Evolutionary conservation across 306 rosid genomes (phyloP).

Genomic region (Benincasa hispida): DNA sequence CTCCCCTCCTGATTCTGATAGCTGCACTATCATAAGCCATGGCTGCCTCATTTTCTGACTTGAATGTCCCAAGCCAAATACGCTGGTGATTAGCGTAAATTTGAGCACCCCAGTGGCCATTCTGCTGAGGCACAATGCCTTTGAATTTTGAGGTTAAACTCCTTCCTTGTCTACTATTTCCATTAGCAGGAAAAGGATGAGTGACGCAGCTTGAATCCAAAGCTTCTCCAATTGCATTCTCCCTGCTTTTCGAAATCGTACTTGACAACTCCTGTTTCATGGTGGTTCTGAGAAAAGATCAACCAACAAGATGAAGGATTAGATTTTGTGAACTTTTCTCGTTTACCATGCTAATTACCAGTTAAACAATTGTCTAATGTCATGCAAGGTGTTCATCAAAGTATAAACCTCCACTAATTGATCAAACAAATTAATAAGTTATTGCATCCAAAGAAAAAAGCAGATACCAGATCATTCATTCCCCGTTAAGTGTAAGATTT

Average conservation of each 20-base stretch:
- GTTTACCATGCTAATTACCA: not conserved
- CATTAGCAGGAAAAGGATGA: not conserved
- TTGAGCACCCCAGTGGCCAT: slow-evolving; percentile 91
- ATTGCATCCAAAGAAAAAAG: not conserved
- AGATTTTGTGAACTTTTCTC: not conserved
- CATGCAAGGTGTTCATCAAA: not conserved
- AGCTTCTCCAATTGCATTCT: not conserved
- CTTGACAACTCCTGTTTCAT: slow-evolving; percentile 11
- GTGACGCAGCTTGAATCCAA: slow-evolving; percentile 17
- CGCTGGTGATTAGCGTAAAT: slow-evolving; percentile 78
- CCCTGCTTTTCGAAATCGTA: slow-evolving; percentile 11
- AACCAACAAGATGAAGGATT: not conserved
- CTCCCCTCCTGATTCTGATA: slow-evolving; percentile 54
- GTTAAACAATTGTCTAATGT: not conserved
- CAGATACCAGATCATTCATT: not conserved
- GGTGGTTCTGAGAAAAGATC: not conserved
- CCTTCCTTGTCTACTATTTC: not conserved
- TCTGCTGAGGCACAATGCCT: slow-evolving; percentile 72
- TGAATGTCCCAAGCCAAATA: slow-evolving; percentile 89
- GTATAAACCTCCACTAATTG: not conserved
- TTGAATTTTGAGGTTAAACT: slow-evolving; percentile 35
- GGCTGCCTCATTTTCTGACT: slow-evolving; percentile 55
- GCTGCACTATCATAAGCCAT: slow-evolving; percentile 82
- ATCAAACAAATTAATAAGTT: not conserved
- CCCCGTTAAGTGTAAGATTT: not conserved